A percentile compares a stretch with the other conserved stretches of the same genome.
phyloP scores from a whole-genome alignment of 1,139 yeast species.

The Schizosaccharomyces versatilis region DNA sequence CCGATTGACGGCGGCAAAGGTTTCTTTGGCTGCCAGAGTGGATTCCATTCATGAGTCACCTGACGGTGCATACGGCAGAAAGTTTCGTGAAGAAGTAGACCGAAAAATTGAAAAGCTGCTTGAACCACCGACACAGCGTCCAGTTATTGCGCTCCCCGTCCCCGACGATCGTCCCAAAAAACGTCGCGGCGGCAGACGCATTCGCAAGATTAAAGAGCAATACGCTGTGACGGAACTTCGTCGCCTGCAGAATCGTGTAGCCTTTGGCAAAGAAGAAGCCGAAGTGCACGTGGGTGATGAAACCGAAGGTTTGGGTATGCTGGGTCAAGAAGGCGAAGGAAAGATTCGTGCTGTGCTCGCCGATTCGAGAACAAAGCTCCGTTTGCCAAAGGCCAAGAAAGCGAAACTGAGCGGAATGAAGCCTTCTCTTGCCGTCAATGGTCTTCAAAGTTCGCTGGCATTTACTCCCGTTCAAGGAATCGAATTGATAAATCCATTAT shows the following conservation, averaged over 20 bases:
- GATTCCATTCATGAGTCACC: slow-evolving; percentile 30
- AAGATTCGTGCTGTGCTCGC: slow-evolving; percentile 22
- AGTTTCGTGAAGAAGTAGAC: slow-evolving; percentile 37
- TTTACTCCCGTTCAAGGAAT: slow-evolving; percentile 19
- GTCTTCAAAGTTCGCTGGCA: slow-evolving; percentile 17
- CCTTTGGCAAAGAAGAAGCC: slow-evolving; percentile 56
- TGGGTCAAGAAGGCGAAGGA: slow-evolving; percentile 21
- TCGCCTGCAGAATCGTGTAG: slow-evolving; percentile 65
- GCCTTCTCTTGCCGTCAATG: slow-evolving; percentile 12
- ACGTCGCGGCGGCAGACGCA: slow-evolving; percentile 67
- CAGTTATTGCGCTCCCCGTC: slow-evolving; percentile 56
- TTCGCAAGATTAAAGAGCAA: slow-evolving; percentile 60
- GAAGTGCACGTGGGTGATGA: slow-evolving; percentile 32
- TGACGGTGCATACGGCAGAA: slow-evolving; percentile 35
- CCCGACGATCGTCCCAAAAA: slow-evolving; percentile 63
- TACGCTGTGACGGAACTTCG: slow-evolving; percentile 63
- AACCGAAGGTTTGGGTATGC: slow-evolving; percentile 66
- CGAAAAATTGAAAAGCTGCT: slow-evolving; percentile 47
- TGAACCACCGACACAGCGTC: slow-evolving; percentile 53
- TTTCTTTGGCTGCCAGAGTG: slow-evolving; percentile 63
- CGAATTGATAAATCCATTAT: slow-evolving; percentile 17
- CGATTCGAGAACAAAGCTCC: slow-evolving; percentile 18
- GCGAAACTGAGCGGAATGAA: slow-evolving; percentile 6
- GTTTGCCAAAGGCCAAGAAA: slow-evolving; percentile 16
- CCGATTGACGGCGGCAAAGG: slow-evolving; percentile 59